Evolutionary conservation across 2,329 filamentous ascomycete genomes (phyloP).

Genomic region (Coleophoma crateriformis): DNA sequence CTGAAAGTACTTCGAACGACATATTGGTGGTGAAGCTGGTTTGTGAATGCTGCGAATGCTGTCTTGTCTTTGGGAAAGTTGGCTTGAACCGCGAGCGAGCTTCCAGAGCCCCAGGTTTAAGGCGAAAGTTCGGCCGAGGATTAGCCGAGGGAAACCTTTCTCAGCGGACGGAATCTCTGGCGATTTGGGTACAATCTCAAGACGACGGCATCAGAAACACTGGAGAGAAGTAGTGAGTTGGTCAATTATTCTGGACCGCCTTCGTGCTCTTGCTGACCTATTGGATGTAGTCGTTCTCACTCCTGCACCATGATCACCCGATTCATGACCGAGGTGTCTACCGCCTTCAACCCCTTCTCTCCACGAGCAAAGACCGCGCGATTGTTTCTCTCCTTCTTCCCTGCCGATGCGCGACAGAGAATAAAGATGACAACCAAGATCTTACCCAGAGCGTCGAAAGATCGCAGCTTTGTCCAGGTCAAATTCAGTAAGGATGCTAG

Average conservation of each 20-base stretch:
- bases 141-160: not conserved
- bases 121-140: not conserved
- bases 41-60: not conserved
- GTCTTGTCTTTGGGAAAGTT: not conserved
- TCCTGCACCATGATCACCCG: slow-evolving; percentile 67
- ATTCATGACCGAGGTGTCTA: slow-evolving; percentile 79
- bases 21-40: slow-evolving; percentile 30
- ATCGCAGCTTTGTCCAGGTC: slow-evolving; percentile 64
- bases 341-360: slow-evolving; percentile 91
- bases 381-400: slow-evolving; percentile 80
- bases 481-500: slow-evolving; percentile 69
- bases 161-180: not conserved
- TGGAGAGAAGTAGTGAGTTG: too few relatives aligned
- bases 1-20: slow-evolving; percentile 57
- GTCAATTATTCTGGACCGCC: too few relatives aligned
- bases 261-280: too few relatives aligned
- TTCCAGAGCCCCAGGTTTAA: too few relatives aligned
- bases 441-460: slow-evolving; percentile 63
- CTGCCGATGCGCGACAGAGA: slow-evolving; percentile 68
- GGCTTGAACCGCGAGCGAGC: not conserved
- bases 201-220: too few relatives aligned
- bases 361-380: slow-evolving; percentile 74
- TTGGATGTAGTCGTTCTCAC: not conserved
- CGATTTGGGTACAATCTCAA: too few relatives aligned
- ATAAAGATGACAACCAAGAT: slow-evolving; percentile 77